Conservation (phyloP, 225 moss, liverwort and hornwort genomes). For the Marchantia polymorpha region DNA sequence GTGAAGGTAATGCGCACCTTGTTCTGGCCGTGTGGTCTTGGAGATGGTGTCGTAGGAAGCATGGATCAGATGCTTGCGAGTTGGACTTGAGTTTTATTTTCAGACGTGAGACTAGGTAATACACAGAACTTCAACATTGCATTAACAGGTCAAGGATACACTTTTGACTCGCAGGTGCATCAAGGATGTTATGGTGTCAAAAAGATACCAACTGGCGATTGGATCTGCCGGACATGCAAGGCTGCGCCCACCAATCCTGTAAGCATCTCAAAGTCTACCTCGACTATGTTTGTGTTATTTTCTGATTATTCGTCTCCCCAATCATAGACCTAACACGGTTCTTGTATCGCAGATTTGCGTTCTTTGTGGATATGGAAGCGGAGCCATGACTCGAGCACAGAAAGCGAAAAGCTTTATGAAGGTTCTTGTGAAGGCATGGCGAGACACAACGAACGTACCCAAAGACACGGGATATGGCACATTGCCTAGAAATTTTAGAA, state of each 20-base stretch:
- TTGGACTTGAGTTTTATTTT: neutral
- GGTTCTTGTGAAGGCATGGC: constrained; percentile 65
- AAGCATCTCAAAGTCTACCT: constrained; percentile 6
- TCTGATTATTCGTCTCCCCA: neutral
- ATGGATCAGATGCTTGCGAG: neutral
- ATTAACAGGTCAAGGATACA: neutral
- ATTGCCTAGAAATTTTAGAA: neutral
- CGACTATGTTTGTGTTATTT: neutral
- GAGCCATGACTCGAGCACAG: constrained; percentile 94
- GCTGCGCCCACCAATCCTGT: constrained; percentile 59
- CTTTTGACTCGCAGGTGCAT: constrained; percentile 54
- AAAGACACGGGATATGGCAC: constrained; percentile 14
- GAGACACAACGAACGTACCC: constrained; percentile 36
- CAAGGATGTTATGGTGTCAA: constrained; percentile 96
- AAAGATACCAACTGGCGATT: constrained; percentile 72
- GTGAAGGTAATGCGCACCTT: constrained; percentile 60
- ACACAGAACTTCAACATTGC: neutral
- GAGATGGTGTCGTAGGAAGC: neutral
- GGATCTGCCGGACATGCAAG: constrained; percentile 94
- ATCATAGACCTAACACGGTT: neutral
- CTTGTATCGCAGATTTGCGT: constrained; percentile 62
- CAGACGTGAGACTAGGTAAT: neutral
- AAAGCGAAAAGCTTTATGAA: constrained; percentile 74
- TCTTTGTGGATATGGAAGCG: constrained; percentile 84
- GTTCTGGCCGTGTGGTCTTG: neutral